Evolutionary conservation across 176 grass and related monocot species (phyloP).

Genomic region (Carex myosuroides): DNA sequence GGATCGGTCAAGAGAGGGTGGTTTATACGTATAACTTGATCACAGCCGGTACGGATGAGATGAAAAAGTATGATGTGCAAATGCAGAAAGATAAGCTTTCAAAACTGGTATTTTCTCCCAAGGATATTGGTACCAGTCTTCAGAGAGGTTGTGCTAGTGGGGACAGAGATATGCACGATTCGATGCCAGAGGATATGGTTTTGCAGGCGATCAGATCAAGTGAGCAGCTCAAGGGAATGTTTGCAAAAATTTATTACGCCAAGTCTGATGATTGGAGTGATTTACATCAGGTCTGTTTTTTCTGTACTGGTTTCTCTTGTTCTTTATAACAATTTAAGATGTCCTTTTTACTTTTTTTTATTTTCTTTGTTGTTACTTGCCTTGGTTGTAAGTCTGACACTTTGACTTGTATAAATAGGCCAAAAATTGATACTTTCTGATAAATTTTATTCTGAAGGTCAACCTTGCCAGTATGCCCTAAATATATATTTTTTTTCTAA

Average conservation of each 20-base stretch:
- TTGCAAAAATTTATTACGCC: constrained; percentile 36
- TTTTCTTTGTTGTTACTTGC: neutral
- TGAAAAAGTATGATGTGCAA: constrained; percentile 58
- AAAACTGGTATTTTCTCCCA: constrained; percentile 47
- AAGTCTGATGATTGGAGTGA: constrained; percentile 3
- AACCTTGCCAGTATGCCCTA: neutral
- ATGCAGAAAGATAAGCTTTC: constrained; percentile 66
- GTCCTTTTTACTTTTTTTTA: neutral
- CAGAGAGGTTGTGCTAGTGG: constrained; percentile 6
- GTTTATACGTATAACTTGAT: constrained; percentile 84
- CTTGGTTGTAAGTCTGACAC: neutral
- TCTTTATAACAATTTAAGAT: neutral
- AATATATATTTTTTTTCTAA: neutral
- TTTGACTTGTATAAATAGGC: neutral
- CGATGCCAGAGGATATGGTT: constrained; percentile 43
- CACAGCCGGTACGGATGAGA: constrained; percentile 56
- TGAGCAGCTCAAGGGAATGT: constrained; percentile 43
- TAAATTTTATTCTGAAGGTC: neutral
- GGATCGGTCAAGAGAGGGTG: constrained; percentile 71
- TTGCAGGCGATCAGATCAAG: constrained; percentile 52
- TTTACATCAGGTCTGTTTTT: neutral
- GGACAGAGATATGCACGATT: constrained; percentile 7
- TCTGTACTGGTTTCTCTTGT: neutral
- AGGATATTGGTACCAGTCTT: constrained; percentile 11
- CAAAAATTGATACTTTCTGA: neutral